Conservation (phyloP, 2,329 filamentous ascomycete species). For the Nigrospora osmanthi region DNA sequence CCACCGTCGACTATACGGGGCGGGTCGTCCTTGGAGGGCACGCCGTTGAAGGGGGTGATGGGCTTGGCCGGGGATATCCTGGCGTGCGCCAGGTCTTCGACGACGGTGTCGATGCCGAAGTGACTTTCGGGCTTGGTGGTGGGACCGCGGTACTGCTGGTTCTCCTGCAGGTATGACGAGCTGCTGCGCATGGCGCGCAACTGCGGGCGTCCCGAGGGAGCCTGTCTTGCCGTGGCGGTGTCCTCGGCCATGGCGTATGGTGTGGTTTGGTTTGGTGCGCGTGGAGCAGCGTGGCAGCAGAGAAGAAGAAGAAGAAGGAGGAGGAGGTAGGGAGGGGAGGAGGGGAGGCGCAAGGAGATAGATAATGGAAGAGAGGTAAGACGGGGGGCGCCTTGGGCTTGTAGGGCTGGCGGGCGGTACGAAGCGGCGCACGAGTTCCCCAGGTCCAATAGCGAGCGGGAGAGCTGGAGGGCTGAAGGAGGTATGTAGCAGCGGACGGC, state of each 20-base stretch:
- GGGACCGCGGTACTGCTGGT: slow-evolving; percentile 55
- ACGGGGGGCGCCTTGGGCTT: too few relatives aligned
- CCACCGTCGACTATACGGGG: slow-evolving; percentile 55
- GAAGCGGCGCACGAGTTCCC: too few relatives aligned
- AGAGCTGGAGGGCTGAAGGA: too few relatives aligned
- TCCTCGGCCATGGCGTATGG: neutral
- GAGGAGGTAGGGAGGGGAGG: too few relatives aligned
- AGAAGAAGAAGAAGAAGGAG: too few relatives aligned
- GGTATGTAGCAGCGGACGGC: too few relatives aligned
- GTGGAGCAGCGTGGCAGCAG: too few relatives aligned
- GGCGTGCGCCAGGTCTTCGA: slow-evolving; percentile 42
- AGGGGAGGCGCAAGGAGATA: too few relatives aligned
- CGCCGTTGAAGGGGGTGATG: slow-evolving; percentile 47
- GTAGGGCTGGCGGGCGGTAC: too few relatives aligned
- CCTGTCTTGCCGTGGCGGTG: neutral
- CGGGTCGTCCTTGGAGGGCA: slow-evolving; percentile 51
- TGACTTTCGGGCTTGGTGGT: slow-evolving; percentile 40
- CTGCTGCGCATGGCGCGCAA: slow-evolving; percentile 49
- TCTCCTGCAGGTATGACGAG: slow-evolving; percentile 54
- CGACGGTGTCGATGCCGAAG: slow-evolving; percentile 58
- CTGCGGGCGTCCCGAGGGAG: slow-evolving; percentile 34
- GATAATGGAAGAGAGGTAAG: too few relatives aligned
- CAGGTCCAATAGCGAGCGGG: too few relatives aligned
- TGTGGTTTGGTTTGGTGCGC: too few relatives aligned
- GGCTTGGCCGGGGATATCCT: slow-evolving; percentile 30